Conservation (phyloP, 1,284 basidiomycete species). For the Cryptococcus jaspeensis region DNA sequence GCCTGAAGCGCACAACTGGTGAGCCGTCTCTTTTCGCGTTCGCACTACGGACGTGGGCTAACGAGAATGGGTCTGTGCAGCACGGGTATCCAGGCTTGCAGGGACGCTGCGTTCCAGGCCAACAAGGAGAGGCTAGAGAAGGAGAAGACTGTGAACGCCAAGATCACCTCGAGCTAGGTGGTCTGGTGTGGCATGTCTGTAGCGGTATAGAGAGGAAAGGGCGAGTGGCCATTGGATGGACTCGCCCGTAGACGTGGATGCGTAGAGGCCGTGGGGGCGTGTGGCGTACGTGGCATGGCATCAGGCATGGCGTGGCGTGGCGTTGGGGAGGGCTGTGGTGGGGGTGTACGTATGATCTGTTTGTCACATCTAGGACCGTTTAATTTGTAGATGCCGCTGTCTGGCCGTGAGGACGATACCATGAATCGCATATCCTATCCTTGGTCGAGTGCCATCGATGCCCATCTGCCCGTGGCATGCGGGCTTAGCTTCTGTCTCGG, state of each 20-base stretch:
- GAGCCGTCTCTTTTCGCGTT: slow-evolving; percentile 19
- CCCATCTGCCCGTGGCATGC: too few species aligned
- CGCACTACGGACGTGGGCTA: slow-evolving; percentile 5
- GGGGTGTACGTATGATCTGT: background rate
- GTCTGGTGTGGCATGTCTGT: too few species aligned
- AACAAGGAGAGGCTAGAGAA: slow-evolving; percentile 53
- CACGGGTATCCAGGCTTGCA: slow-evolving; percentile 50
- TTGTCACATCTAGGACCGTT: background rate
- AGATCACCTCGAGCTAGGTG: slow-evolving; percentile 48
- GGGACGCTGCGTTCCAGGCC: slow-evolving; percentile 53
- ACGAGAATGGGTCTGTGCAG: slow-evolving; percentile 19
- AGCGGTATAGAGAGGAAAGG: background rate
- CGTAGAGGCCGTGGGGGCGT: background rate
- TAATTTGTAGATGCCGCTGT: background rate
- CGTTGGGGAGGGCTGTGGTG: too few species aligned
- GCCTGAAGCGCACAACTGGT: slow-evolving; percentile 53
- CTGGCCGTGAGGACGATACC: background rate
- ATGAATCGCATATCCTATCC: too few species aligned
- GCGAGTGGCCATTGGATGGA: background rate
- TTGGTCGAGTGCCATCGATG: too few species aligned
- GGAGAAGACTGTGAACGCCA: slow-evolving; percentile 50
- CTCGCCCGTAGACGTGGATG: background rate
- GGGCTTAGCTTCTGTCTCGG: too few species aligned
- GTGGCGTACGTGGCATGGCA: background rate
- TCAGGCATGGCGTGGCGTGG: too few species aligned